phyloP scores from a whole-genome alignment of 2,329 filamentous ascomycete genomes.

The Pseudogymnoascus sp. region DNA sequence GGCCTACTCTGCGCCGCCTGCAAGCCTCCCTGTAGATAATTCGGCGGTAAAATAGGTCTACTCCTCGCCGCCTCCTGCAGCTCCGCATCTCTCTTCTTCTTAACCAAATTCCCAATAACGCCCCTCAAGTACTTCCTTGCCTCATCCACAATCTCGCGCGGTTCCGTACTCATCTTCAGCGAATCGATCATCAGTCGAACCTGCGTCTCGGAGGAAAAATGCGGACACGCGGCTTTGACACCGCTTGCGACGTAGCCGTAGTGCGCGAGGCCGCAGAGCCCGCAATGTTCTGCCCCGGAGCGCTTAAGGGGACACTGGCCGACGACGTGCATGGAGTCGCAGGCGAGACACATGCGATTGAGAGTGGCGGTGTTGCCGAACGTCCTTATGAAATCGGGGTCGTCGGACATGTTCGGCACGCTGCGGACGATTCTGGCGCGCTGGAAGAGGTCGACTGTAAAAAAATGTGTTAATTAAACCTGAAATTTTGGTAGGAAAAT shows the following conservation, averaged over 20 bases:
- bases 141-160: conserved; percentile 40
- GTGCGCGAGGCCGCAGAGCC: conserved; percentile 56
- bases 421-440: neutral
- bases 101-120: conserved; percentile 10
- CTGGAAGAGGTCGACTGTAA: neutral
- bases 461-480: neutral
- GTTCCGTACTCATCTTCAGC: conserved; percentile 51
- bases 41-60: neutral
- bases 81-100: conserved; percentile 10
- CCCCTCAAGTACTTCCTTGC: conserved; percentile 12
- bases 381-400: neutral
- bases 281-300: conserved; percentile 53
- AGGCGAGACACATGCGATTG: conserved; percentile 41
- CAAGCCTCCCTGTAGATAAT: no score
- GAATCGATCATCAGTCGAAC: conserved; percentile 56
- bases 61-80: neutral
- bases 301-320: conserved; percentile 56
- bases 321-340: conserved; percentile 42
- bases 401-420: neutral
- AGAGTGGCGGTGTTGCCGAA: neutral
- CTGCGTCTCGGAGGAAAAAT: conserved; percentile 54
- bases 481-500: neutral
- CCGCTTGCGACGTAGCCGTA: conserved; percentile 42
- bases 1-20: neutral
- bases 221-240: conserved; percentile 40